Evolutionary conservation across 305 asterid species (phyloP).

Genomic region (Fraxinus latifolia): DNA sequence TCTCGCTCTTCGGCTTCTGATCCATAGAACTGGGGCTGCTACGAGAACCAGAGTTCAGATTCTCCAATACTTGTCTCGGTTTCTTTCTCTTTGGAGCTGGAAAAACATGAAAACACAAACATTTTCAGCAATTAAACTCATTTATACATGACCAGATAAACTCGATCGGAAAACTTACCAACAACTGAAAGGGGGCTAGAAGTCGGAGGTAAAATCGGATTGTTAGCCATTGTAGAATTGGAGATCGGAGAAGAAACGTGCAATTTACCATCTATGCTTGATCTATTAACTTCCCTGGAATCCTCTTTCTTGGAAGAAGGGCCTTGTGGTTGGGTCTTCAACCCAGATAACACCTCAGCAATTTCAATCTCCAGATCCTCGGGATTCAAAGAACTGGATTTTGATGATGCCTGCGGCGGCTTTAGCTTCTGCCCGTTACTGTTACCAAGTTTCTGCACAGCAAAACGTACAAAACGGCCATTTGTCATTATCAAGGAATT

Average conservation of each 20-base stretch:
- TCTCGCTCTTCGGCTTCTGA: slow-evolving; percentile 58
- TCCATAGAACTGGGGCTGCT: slow-evolving; percentile 49
- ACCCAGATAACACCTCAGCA: slow-evolving; percentile 79
- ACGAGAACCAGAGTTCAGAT: slow-evolving; percentile 38
- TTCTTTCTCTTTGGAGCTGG: slow-evolving; percentile 54
- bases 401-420: slow-evolving; percentile 63
- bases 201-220: slow-evolving; percentile 34
- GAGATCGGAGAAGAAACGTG: slow-evolving; percentile 68
- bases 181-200: slow-evolving; percentile 60
- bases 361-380: slow-evolving; percentile 95
- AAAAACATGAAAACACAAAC: neutral
- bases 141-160: neutral
- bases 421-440: slow-evolving; percentile 54
- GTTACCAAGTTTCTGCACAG: slow-evolving; percentile 54
- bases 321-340: slow-evolving; percentile 79
- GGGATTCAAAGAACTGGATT: slow-evolving; percentile 60
- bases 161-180: slow-evolving; percentile 46
- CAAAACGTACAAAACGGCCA: neutral
- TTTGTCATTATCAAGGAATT: neutral
- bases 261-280: slow-evolving; percentile 52
- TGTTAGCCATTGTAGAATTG: slow-evolving; percentile 41
- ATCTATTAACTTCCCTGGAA: slow-evolving; percentile 60
- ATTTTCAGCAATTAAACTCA: neutral
- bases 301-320: slow-evolving; percentile 75
- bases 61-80: slow-evolving; percentile 75